phyloP scores from a whole-genome alignment of 768 basidiomycete species.

The Kwoniella sp. region DNA sequence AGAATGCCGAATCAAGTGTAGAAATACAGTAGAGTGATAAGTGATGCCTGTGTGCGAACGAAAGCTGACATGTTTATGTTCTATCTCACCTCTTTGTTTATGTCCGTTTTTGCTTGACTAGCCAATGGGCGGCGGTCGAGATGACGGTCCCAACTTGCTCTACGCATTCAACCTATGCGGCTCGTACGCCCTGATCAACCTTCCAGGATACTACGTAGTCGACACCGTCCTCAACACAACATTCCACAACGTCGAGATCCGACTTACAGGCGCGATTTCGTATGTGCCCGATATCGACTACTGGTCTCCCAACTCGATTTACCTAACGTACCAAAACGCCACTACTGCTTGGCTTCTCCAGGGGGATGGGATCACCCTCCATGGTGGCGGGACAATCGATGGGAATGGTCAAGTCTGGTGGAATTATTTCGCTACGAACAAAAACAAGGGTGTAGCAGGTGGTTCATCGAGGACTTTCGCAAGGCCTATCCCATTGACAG shows the following conservation, averaged over 20 bases:
- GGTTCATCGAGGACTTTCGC: conserved; percentile 59
- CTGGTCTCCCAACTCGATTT: conserved; percentile 58
- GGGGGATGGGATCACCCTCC: conserved; percentile 42
- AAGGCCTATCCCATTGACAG: conserved; percentile 64
- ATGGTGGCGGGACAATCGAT: conserved; percentile 68
- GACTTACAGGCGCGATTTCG: conserved; percentile 56
- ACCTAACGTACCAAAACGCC: conserved; percentile 56
- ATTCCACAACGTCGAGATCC: conserved; percentile 57
- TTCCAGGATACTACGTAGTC: conserved; percentile 50
- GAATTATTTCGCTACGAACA: conserved; percentile 49
- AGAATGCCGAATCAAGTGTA: too few species aligned
- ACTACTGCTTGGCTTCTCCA: conserved; percentile 42
- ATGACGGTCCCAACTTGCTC: conserved; percentile 32
- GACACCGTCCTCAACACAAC: conserved; percentile 58
- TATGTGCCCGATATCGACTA: conserved; percentile 57
- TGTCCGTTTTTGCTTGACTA: neutral
- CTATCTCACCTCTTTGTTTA: too few species aligned
- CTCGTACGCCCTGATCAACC: conserved; percentile 29
- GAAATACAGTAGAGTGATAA: too few species aligned
- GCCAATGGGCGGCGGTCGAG: conserved; percentile 29
- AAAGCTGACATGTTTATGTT: too few species aligned
- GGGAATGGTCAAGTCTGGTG: conserved; percentile 64
- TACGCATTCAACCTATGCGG: conserved; percentile 35
- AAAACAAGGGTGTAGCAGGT: conserved; percentile 57
- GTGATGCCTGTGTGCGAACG: too few species aligned